phyloP scores from a whole-genome alignment of 805 yeast species.

The Saccharomycopsis fermentans region DNA sequence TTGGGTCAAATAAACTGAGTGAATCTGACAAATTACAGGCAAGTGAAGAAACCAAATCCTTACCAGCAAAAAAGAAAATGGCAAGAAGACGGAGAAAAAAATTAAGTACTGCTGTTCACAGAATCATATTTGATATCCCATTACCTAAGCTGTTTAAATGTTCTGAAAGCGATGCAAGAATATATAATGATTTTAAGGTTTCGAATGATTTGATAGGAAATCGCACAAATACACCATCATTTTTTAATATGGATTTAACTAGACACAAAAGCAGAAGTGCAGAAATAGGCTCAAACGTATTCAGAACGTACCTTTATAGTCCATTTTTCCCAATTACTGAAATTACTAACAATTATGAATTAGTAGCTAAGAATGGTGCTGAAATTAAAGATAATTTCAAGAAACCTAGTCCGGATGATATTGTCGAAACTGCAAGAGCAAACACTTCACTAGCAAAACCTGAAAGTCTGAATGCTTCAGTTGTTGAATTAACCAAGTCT shows the following conservation, averaged over 20 bases:
- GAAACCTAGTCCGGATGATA: conserved; percentile 79
- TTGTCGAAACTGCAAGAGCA: conserved; percentile 48
- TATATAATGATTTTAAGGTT: neutral
- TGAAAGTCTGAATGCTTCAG: conserved; percentile 1
- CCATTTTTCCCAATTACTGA: conserved; percentile 5
- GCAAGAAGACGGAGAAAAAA: neutral
- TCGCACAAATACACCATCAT: neutral
- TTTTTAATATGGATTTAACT: neutral
- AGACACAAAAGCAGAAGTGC: neutral
- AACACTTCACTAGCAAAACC: conserved; percentile 17
- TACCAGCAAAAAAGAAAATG: neutral
- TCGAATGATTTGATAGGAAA: neutral
- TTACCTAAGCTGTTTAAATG: neutral
- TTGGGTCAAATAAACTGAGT: no score
- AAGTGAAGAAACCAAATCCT: neutral
- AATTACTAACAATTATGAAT: conserved; percentile 32
- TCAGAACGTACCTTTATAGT: conserved; percentile 1
- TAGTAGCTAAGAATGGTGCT: conserved; percentile 26
- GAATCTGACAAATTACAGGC: neutral
- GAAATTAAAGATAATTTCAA: conserved; percentile 45
- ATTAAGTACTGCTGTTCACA: neutral
- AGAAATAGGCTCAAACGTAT: neutral
- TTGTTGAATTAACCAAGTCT: conserved; percentile 13
- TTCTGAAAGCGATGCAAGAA: neutral
- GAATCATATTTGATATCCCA: neutral